Conservation (phyloP, 345 rosid species). For the Salix arbutifolia region DNA sequence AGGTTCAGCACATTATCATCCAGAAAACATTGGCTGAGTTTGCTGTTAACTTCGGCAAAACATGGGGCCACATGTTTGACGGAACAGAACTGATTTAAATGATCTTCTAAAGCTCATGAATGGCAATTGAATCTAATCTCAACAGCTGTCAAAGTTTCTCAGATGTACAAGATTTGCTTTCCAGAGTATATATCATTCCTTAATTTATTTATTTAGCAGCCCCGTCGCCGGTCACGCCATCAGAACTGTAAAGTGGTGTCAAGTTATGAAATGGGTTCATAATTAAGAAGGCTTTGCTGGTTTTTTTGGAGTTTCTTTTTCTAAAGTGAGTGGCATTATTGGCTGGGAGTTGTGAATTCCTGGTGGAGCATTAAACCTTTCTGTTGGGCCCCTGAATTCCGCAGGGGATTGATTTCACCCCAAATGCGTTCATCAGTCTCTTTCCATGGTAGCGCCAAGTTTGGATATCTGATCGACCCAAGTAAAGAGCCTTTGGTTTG, state of each 20-base stretch:
- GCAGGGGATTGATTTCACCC: background rate
- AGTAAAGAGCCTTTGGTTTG: too few relatives aligned
- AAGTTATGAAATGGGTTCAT: background rate
- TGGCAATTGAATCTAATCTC: background rate
- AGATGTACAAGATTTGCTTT: background rate
- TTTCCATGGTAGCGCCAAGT: background rate
- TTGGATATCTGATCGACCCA: background rate
- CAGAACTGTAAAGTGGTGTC: background rate
- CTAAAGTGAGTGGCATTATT: background rate
- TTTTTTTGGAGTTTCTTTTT: background rate
- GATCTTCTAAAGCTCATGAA: too few relatives aligned
- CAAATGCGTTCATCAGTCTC: background rate
- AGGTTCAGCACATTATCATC: background rate
- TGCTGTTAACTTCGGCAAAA: background rate
- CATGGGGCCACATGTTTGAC: background rate
- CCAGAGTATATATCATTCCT: slow-evolving; percentile 23
- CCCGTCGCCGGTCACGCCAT: background rate
- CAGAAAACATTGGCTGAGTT: background rate
- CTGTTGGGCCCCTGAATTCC: background rate
- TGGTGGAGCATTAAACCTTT: background rate
- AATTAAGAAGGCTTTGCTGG: slow-evolving; percentile 5
- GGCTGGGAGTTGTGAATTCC: background rate
- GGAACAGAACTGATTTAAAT: background rate
- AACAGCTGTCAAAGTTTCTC: background rate
- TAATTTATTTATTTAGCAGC: slow-evolving; percentile 15